A percentile compares a stretch with the other conserved stretches of the same genome.
phyloP scores from a whole-genome alignment of 495 filamentous ascomycete genomes.

The Pyronema omphalodes region DNA sequence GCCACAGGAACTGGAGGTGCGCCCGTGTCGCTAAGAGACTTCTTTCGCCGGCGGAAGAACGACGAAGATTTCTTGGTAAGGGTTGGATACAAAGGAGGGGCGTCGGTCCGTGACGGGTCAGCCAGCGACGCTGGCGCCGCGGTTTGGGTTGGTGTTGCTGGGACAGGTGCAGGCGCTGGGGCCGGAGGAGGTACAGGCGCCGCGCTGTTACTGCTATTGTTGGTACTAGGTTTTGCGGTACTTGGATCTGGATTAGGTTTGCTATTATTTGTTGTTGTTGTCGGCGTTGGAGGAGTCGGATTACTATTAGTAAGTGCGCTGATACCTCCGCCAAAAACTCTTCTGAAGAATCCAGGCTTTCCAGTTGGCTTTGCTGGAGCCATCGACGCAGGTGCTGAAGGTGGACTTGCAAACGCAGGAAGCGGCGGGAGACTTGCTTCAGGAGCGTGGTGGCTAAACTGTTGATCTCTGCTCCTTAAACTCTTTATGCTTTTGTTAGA shows the following conservation, averaged over 20 bases:
- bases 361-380: constrained; percentile 35
- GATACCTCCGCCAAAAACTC: constrained; percentile 49
- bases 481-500: constrained; percentile 21
- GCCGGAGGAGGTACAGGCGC: not conserved
- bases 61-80: constrained; percentile 70
- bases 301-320: constrained; percentile 22
- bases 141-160: constrained; percentile 12
- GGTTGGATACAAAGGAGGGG: constrained; percentile 32
- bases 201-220: too few species aligned
- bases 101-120: constrained; percentile 14
- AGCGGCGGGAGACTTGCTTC: constrained; percentile 24
- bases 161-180: constrained; percentile 8
- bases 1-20: constrained; percentile 33
- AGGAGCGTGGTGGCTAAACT: constrained; percentile 18
- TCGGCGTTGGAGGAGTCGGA: constrained; percentile 16
- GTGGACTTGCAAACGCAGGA: constrained; percentile 24
- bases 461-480: constrained; percentile 22
- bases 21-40: constrained; percentile 45
- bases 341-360: constrained; percentile 74
- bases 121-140: constrained; percentile 24
- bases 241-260: not conserved
- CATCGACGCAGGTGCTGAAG: constrained; percentile 3
- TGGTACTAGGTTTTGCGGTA: not conserved
- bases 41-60: constrained; percentile 88
- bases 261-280: not conserved